A percentile compares a stretch with the other conserved stretches of the same genome.
Evolutionary conservation across 202 grass and related monocot genomes (phyloP).

Genomic region (Carex sylvatica): DNA sequence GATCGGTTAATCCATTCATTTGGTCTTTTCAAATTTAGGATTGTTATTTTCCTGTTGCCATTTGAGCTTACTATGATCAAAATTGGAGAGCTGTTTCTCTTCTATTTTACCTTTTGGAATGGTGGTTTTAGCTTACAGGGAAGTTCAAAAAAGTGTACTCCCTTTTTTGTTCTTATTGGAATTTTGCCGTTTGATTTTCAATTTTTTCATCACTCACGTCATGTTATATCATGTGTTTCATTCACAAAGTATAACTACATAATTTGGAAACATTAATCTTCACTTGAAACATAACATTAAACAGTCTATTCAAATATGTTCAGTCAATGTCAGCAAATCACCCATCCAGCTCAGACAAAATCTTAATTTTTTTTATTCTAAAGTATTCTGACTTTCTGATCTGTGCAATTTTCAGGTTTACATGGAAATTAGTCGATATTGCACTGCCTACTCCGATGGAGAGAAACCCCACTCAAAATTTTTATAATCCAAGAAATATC

Average conservation of each 20-base stretch:
- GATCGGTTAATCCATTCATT: background rate
- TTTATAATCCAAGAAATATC: slow-evolving; percentile 37
- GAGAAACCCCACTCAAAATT: slow-evolving; percentile 23
- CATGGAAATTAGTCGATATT: slow-evolving; percentile 20
- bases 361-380: background rate
- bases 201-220: background rate
- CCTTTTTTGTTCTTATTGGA: background rate
- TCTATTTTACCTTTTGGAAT: background rate
- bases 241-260: background rate
- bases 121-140: background rate
- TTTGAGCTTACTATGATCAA: slow-evolving; percentile 7
- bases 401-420: slow-evolving; percentile 21
- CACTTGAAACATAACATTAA: background rate
- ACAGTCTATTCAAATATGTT: background rate
- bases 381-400: background rate
- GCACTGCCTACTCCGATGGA: slow-evolving; percentile 12
- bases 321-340: background rate
- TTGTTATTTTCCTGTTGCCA: background rate
- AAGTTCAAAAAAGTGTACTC: background rate
- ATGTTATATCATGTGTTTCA: slow-evolving; percentile 5
- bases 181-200: slow-evolving; percentile 5
- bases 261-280: background rate
- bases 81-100: background rate
- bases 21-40: background rate
- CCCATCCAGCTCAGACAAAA: background rate